phyloP scores from a whole-genome alignment of 768 basidiomycete genomes.

The Rhizopogon vulgaris region DNA sequence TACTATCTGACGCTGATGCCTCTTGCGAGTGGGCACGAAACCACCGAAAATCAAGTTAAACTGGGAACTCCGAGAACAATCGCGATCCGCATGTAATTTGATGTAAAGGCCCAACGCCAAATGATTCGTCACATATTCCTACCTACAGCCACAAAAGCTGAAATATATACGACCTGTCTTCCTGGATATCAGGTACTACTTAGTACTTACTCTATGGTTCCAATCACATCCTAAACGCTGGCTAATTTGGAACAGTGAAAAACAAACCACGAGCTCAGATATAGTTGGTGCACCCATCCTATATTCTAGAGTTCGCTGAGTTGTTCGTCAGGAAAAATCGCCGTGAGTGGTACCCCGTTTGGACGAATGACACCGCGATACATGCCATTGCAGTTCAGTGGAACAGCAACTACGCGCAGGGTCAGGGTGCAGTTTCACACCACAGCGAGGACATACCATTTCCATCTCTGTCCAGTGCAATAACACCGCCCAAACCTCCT shows the following conservation, averaged over 20 bases:
- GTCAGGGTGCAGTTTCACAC: neutral
- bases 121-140: too few species aligned
- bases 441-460: conserved; percentile 41
- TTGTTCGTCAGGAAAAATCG: conserved; percentile 71
- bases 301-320: conserved; percentile 17
- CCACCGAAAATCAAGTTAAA: too few species aligned
- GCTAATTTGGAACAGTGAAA: neutral
- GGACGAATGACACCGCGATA: conserved; percentile 68
- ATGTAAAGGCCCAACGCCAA: too few species aligned
- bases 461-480: conserved; percentile 65
- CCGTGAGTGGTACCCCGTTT: conserved; percentile 67
- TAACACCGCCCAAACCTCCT: conserved; percentile 69
- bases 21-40: too few species aligned
- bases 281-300: neutral
- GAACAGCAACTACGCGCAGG: conserved; percentile 52
- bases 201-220: too few species aligned
- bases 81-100: too few species aligned
- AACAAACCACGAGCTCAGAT: neutral
- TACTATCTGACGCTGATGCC: too few species aligned
- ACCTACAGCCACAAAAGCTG: too few species aligned
- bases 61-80: too few species aligned
- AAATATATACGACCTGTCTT: too few species aligned
- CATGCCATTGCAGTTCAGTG: conserved; percentile 77
- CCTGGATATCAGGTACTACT: too few species aligned
- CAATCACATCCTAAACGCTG: neutral